phyloP scores from a whole-genome alignment of 2,329 filamentous ascomycete genomes.

The Clonostachys chloroleuca region DNA sequence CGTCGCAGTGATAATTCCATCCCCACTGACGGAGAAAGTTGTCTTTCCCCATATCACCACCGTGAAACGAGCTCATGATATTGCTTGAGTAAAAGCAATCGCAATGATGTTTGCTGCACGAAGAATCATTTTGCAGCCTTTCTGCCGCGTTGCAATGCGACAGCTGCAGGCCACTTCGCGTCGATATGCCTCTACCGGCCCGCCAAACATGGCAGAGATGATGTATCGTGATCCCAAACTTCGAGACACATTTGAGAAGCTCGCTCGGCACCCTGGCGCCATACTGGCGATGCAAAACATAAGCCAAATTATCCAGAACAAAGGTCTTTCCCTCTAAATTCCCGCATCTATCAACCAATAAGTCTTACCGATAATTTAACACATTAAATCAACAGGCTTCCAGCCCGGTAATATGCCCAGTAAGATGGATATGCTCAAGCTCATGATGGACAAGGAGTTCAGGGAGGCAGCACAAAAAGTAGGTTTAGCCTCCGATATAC shows the following conservation, averaged over 20 bases:
- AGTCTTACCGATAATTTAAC: neutral
- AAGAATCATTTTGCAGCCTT: neutral
- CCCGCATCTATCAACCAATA: neutral
- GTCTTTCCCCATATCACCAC: no score
- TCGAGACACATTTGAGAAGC: conserved; percentile 2
- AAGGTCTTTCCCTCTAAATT: neutral
- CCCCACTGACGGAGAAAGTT: no score
- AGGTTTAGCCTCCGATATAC: neutral
- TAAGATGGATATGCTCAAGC: conserved; percentile 13
- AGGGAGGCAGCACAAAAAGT: conserved; percentile 11
- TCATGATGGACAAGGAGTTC: conserved; percentile 14
- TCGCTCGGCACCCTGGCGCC: neutral
- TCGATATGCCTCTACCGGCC: neutral
- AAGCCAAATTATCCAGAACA: neutral
- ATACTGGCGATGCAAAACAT: conserved; percentile 2
- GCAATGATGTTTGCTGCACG: neutral
- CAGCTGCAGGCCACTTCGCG: neutral
- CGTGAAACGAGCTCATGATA: no score
- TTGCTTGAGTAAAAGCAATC: no score
- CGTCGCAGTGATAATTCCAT: no score
- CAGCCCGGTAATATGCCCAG: conserved; percentile 9
- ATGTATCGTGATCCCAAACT: conserved; percentile 1
- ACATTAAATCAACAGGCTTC: conserved; percentile 6
- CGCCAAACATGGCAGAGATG: neutral
- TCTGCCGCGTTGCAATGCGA: neutral